phyloP scores from a whole-genome alignment of 495 filamentous ascomycete species.

The Xylaria longipes region DNA sequence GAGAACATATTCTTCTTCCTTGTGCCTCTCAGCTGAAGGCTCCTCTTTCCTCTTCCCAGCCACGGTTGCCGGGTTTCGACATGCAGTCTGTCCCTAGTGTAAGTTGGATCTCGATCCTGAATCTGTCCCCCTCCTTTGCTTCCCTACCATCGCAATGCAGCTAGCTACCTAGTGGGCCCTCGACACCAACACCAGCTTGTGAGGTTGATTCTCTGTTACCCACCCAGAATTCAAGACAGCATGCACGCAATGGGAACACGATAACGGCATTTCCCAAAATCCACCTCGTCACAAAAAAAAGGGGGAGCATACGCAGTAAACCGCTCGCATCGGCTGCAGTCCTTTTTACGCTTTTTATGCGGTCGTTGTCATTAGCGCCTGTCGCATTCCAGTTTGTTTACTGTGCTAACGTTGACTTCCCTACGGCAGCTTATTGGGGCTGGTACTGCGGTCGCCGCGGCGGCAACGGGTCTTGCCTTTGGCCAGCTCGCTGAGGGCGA shows the following conservation, averaged over 20 bases:
- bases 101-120: constrained; percentile 46
- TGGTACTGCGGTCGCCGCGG: constrained; percentile 65
- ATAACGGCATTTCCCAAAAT: constrained; percentile 14
- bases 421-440: constrained; percentile 60
- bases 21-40: constrained; percentile 45
- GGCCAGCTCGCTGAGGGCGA: constrained; percentile 48
- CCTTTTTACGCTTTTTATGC: background rate
- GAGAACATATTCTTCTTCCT: constrained; percentile 45
- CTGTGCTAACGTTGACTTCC: constrained; percentile 30
- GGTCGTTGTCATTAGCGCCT: background rate
- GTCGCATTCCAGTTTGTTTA: constrained; percentile 9
- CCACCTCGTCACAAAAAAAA: background rate
- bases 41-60: constrained; percentile 47
- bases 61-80: constrained; percentile 42
- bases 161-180: constrained; percentile 27
- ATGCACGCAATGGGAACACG: constrained; percentile 22
- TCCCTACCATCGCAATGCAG: constrained; percentile 21
- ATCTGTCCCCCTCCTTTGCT: constrained; percentile 5
- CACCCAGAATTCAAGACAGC: constrained; percentile 5
- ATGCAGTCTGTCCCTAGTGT: constrained; percentile 72
- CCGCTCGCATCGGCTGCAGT: background rate
- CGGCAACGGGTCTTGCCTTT: constrained; percentile 61
- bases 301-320: background rate
- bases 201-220: constrained; percentile 16
- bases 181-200: constrained; percentile 6